phyloP scores from a whole-genome alignment of 2,329 filamentous ascomycete genomes.

The Aspergillus awamori region DNA sequence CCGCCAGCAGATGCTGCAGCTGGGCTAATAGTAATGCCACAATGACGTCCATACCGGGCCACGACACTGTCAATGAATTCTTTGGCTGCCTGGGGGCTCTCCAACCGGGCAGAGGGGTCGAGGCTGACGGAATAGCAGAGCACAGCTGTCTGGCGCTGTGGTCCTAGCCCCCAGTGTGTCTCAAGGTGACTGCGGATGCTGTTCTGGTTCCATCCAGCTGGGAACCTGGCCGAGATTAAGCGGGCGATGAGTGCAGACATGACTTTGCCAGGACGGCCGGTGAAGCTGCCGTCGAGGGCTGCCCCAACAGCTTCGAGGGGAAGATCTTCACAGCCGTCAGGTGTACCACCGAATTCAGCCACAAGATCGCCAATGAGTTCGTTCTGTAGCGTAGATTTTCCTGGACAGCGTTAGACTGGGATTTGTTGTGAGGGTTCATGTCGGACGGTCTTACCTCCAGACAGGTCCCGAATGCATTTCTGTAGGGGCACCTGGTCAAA shows the following conservation, averaged over 20 bases:
- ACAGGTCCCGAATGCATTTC: conserved; percentile 7
- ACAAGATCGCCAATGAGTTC: conserved; percentile 9
- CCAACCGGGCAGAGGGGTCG: not conserved
- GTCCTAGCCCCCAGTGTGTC: not conserved
- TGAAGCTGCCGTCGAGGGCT: not conserved
- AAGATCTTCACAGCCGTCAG: conserved; percentile 8
- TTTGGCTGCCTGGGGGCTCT: not conserved
- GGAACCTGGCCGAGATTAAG: conserved; percentile 3
- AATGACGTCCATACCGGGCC: not conserved
- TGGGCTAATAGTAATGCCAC: not conserved
- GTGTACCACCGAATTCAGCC: conserved; percentile 1
- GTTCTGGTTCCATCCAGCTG: not conserved
- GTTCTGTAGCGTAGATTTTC: conserved; percentile 10
- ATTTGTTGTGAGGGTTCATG: too few relatives aligned
- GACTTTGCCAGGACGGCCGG: not conserved
- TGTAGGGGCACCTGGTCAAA: conserved; percentile 1
- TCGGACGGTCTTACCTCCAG: not conserved
- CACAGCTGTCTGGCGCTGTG: conserved; percentile 6
- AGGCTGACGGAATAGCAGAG: not conserved
- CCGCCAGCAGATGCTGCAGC: not conserved
- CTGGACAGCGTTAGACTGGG: not conserved
- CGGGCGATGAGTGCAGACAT: not conserved
- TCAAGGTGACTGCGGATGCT: not conserved
- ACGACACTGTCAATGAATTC: conserved; percentile 5
- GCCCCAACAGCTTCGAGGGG: conserved; percentile 6